phyloP scores from a whole-genome alignment of 306 rosid species.

The Benincasa hispida region DNA sequence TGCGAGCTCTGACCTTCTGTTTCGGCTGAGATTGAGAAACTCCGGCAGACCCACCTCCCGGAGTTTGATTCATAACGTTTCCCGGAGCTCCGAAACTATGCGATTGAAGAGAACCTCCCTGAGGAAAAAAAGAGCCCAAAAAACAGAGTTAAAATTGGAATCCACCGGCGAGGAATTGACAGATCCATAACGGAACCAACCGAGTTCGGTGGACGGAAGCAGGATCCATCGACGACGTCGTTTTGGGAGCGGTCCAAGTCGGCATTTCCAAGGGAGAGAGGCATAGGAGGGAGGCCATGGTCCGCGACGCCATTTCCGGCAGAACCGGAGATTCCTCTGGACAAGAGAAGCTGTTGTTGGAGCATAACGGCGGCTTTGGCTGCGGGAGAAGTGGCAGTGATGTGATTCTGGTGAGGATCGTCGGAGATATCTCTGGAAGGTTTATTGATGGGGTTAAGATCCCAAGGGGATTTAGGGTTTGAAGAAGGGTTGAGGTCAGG shows the following conservation, averaged over 20 bases:
- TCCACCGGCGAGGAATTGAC: neutral
- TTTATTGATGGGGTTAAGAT: slow-evolving; percentile 13
- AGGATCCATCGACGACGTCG: slow-evolving; percentile 51
- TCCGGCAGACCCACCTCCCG: slow-evolving; percentile 28
- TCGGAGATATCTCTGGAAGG: slow-evolving; percentile 16
- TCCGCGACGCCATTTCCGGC: slow-evolving; percentile 11
- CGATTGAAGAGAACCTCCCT: slow-evolving; percentile 31
- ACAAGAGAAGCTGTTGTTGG: slow-evolving; percentile 62
- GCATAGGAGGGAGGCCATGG: slow-evolving; percentile 38
- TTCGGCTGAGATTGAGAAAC: slow-evolving; percentile 57
- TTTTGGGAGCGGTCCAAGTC: slow-evolving; percentile 41
- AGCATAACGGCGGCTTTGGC: slow-evolving; percentile 55
- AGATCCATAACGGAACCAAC: slow-evolving; percentile 18
- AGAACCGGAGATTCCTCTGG: slow-evolving; percentile 10
- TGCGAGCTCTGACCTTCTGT: slow-evolving; percentile 83
- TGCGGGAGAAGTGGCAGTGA: slow-evolving; percentile 25
- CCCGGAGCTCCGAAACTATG: slow-evolving; percentile 38
- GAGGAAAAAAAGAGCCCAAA: neutral
- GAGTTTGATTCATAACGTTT: slow-evolving; percentile 29
- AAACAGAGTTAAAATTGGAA: neutral
- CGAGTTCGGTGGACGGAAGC: slow-evolving; percentile 40
- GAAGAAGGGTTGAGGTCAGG: slow-evolving; percentile 23
- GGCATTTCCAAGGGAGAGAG: slow-evolving; percentile 22
- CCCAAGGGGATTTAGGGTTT: slow-evolving; percentile 35
- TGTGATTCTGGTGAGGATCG: slow-evolving; percentile 37